These are phyloP conservation scores for Xylaria bambusicola DNA, from an alignment of 495 filamentous ascomycete genomes.

Conservation along the genomic window DNA sequence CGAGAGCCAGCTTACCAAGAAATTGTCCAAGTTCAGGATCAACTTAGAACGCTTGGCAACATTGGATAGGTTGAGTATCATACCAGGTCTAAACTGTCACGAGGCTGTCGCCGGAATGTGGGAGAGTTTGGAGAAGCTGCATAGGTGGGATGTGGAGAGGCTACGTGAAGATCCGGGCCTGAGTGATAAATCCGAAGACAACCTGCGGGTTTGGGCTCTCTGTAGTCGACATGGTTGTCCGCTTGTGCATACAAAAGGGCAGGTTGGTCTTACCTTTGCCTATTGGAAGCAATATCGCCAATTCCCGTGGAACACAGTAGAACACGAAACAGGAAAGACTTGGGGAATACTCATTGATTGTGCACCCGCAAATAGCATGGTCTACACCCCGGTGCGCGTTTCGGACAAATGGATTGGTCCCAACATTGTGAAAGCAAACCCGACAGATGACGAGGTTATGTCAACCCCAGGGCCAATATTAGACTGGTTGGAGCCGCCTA, in stretches of 20 bases:
- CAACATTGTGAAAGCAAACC: conserved; percentile 53
- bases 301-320: conserved; percentile 38
- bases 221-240: conserved; percentile 75
- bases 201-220: conserved; percentile 55
- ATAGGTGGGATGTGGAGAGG: conserved; percentile 67
- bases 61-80: conserved; percentile 75
- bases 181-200: conserved; percentile 51
- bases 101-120: conserved; percentile 84
- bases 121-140: conserved; percentile 62
- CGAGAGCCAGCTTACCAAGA: conserved; percentile 59
- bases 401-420: conserved; percentile 68
- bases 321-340: conserved; percentile 39
- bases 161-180: conserved; percentile 53
- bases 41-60: conserved; percentile 79
- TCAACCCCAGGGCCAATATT: conserved; percentile 48
- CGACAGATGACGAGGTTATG: conserved; percentile 44
- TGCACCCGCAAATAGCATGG: conserved; percentile 47
- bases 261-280: conserved; percentile 75
- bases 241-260: conserved; percentile 69
- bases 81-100: conserved; percentile 77
- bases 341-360: conserved; percentile 69
- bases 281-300: conserved; percentile 78
- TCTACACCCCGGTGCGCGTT: conserved; percentile 61
- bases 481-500: conserved; percentile 68
- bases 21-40: conserved; percentile 68